A percentile compares a stretch with the other conserved stretches of the same genome.
Evolutionary conservation across 228 moss, liverwort and hornwort genomes (phyloP).

Genomic region (Sphagnum magellanicum): DNA sequence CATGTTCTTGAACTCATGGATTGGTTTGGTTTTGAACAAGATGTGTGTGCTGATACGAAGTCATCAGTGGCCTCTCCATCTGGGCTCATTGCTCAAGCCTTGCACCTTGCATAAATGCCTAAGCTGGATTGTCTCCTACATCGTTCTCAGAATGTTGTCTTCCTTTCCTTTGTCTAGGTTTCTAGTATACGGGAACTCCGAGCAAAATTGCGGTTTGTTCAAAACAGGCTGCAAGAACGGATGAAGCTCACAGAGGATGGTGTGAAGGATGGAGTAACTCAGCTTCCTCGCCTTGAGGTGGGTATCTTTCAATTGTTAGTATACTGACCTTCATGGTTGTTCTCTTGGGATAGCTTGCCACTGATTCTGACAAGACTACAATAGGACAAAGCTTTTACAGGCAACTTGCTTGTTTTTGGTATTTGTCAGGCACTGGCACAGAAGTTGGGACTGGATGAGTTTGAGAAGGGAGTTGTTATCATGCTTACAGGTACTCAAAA

Average conservation of each 20-base stretch:
- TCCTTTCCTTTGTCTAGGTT: conserved; percentile 10
- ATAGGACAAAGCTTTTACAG: too few relatives aligned
- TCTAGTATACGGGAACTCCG: conserved; percentile 51
- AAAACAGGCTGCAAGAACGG: conserved; percentile 48
- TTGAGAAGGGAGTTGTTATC: conserved; percentile 60
- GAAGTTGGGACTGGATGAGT: conserved; percentile 54
- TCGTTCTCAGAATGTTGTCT: background rate
- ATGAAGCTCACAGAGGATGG: conserved; percentile 57
- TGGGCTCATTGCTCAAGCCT: too few relatives aligned
- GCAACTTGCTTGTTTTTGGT: background rate
- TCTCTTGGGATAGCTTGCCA: too few relatives aligned
- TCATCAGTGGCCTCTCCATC: too few relatives aligned
- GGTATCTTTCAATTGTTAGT: too few relatives aligned
- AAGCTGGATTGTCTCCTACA: background rate
- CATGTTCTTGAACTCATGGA: too few relatives aligned
- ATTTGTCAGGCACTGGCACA: conserved; percentile 41
- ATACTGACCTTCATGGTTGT: too few relatives aligned
- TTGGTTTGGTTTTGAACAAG: too few relatives aligned
- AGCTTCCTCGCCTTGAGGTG: conserved; percentile 61
- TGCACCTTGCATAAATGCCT: background rate
- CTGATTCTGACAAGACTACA: too few relatives aligned
- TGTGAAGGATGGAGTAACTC: conserved; percentile 23
- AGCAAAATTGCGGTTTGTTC: conserved; percentile 43
- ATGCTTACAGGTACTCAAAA: conserved; percentile 45
- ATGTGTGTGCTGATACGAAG: too few relatives aligned